Conservation (phyloP, 2,329 filamentous ascomycete species). For the Cercospora beticola region DNA sequence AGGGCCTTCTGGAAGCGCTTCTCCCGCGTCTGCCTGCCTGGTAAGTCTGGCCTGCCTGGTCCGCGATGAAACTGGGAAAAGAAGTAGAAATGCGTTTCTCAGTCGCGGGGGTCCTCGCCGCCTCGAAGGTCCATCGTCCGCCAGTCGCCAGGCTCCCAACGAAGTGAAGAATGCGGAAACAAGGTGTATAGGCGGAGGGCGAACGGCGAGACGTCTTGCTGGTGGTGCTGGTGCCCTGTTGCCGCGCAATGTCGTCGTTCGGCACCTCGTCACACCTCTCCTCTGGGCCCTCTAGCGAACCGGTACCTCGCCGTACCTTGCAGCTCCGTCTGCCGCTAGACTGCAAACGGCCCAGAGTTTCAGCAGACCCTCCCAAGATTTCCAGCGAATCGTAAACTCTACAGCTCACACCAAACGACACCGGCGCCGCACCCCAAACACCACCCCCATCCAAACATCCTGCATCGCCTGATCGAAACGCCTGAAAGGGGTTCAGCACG, state of each 20-base stretch:
- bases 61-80: background rate
- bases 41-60: background rate
- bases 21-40: slow-evolving; percentile 1
- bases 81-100: background rate
- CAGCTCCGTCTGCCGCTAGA: background rate
- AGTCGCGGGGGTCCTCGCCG: background rate
- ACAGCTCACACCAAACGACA: background rate
- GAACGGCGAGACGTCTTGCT: background rate
- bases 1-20: background rate
- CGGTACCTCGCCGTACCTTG: slow-evolving; percentile 2
- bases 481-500: background rate
- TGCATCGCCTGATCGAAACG: background rate
- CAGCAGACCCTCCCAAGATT: background rate
- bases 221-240: background rate
- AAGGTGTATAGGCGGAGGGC: background rate
- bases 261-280: slow-evolving; percentile 3
- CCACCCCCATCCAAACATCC: slow-evolving; percentile 1
- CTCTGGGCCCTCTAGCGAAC: background rate
- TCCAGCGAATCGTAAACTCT: background rate
- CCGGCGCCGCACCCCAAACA: background rate
- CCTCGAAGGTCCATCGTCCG: background rate
- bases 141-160: background rate
- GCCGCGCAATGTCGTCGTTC: slow-evolving; percentile 3
- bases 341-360: background rate
- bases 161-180: background rate